Evolutionary conservation across 768 basidiomycete genomes (phyloP), one percentile per base, ranked within the genome.

Genomic region (Amylocystis lapponica): DNA sequence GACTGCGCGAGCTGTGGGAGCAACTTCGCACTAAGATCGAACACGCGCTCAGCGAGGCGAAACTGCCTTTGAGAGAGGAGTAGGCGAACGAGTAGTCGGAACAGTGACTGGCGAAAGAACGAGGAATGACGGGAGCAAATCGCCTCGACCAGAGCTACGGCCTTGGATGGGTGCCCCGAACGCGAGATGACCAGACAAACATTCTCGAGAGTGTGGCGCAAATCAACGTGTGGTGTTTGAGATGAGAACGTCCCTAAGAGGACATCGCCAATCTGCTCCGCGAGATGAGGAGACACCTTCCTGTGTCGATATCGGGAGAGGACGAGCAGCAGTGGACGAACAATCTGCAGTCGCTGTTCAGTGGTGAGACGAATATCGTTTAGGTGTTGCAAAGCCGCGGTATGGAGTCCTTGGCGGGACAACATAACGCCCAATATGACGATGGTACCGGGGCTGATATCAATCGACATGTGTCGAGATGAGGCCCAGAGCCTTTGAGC

Each of bases 61-160:
- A 68, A 60, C 41, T 74, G 66, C 17, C 72, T 66, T 39, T 61
- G 62, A 5, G 56, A 60, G 23, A 79, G 51, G 11, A 83, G 56
- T 2, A 57, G 52, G 29, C 59, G 61, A 41, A 71, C 54, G 26
- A 75, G 36, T n/a, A 32, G 37, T 22, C 40, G 54, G 26, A 73
- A 59, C 37, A 71, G 66, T 6, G 59, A 54, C 11, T 44, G 52
- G 10, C 62, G 65, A 64, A 75, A 76, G 52, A 71, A 74, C 4
- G 39, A 13, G 0, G 70, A 66, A 2, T 54, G 57, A 11, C 47
- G 57, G 9, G 41, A 39, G 33, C 66, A 51, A 25, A 82, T 59
- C 35, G 55, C 58, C 45, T 69, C 59, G 31, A 79, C 58, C 20
- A 78, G 50, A 31, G 60, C 47, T 1, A 74, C 50, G 8, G 71